A percentile compares a stretch with the other conserved stretches of the same genome.
phyloP scores from a whole-genome alignment of 2,329 filamentous ascomycete genomes.

The Alternaria sp. region DNA sequence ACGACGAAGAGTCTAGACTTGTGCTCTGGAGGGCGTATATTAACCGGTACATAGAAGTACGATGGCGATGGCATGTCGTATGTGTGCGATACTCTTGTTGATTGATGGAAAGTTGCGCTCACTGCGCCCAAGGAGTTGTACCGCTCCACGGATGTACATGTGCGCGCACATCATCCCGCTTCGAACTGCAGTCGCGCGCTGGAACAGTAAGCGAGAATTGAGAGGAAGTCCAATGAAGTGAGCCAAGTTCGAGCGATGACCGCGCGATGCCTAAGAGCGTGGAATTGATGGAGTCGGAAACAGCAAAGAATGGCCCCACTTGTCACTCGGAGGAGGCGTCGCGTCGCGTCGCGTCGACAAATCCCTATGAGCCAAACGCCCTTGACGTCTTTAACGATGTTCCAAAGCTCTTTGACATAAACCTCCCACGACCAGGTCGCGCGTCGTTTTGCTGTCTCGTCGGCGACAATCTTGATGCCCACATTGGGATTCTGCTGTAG shows the following conservation, averaged over 20 bases:
- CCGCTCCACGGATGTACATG: neutral
- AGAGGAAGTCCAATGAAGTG: neutral
- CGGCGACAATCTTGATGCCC: neutral
- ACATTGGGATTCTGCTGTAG: neutral
- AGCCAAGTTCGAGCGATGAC: neutral
- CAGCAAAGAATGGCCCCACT: neutral
- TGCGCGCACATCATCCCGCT: neutral
- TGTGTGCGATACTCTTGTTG: neutral
- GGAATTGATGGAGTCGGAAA: neutral
- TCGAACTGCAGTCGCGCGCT: neutral
- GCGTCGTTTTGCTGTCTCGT: neutral
- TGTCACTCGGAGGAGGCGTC: neutral
- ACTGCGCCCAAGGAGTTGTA: neutral
- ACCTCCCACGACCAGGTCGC: neutral
- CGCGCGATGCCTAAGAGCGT: neutral
- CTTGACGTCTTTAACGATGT: neutral
- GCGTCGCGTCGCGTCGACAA: neutral
- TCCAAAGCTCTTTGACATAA: neutral
- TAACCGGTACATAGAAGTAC: neutral
- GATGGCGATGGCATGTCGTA: neutral
- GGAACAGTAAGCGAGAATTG: neutral
- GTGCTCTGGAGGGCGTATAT: neutral
- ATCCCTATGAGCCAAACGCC: neutral
- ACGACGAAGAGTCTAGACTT: slow-evolving; percentile 7
- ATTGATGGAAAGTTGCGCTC: neutral